Evolutionary conservation across 2,329 filamentous ascomycete genomes (phyloP), one percentile per base, ranked within the genome.

Genomic region (Hirsutella minnesotensis): DNA sequence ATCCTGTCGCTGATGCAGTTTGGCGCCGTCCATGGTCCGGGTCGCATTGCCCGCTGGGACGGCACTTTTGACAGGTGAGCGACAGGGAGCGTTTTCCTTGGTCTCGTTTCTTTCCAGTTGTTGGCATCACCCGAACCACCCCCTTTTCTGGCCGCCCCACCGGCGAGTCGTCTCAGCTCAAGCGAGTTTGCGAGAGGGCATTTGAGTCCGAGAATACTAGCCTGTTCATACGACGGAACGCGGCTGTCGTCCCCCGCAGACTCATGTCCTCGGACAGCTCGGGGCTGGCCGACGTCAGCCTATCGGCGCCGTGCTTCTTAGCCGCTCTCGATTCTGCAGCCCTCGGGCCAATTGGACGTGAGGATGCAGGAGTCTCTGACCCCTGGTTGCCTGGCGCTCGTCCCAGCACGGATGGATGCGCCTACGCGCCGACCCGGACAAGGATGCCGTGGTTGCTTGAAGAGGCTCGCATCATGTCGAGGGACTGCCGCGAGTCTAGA

Each of bases 51-150:
- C 58, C 73, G 75, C 55, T 77, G 83, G 22, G 75, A 94, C 61
- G 81, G 87, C 49, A 73, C 80, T 61, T 68, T 95, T 64, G 90
- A 96, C 70, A 94, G 87, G 90, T 96, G 79, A 82, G 86, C 27
- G 29, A 31, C 39, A 30, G 18, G n/a, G 38, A 33, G 49, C 39
- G 51, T 42, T 45, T 45, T 39, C 48, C 46, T 47, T 27, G 18
- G 35, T 41, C 42, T 40, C 13, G n/a, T 36, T 9, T 35, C 16
- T 35, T n/a, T 35, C 16, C 16, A n/a, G n/a, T n/a, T n/a, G n/a
- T n/a, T n/a, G n/a, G n/a, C n/a, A n/a, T n/a, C n/a, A n/a, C n/a
- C n/a, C n/a, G n/a, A n/a, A n/a, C n/a, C n/a, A n/a, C n/a, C n/a
- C n/a, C n/a, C n/a, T n/a, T n/a, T n/a, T n/a, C n/a, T n/a, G n/a